Evolutionary conservation across 345 rosid genomes (phyloP), one percentile per base, ranked within the genome.

Genomic region (Atalantia buxifolia): DNA sequence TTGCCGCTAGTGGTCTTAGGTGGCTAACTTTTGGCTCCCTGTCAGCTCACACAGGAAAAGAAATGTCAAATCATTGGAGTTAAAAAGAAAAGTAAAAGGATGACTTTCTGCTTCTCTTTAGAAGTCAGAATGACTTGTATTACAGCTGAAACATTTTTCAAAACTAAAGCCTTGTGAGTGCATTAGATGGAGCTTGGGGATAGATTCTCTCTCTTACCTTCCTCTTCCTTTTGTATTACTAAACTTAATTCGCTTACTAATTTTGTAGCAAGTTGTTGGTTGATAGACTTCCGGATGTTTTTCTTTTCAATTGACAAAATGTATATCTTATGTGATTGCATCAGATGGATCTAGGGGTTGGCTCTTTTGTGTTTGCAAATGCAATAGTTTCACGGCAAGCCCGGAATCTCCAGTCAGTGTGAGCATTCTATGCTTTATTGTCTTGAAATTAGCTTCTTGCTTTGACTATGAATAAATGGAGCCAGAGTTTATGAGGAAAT

Each of bases 311-410:
- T 36, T 82, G 35, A 78, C 31, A 27, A 40, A 45, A 27, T 30
- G 10, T 40, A 70, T 40, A 9, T 28, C 55, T 71, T 65, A 14
- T 77, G 40, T 63, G 22, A 80, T 76, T 82, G 24, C 81, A 28
- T 85, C 85, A 94, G 98, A 94, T 94, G 99, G 98, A 94, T 88
- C 89, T 94, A 77, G 99, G 99, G 45, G 98, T 96, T 72, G 99
- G 98, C 72, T 94, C 97, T 77, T 96, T 96, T 89, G 90, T 92
- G 38, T 55, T 92, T 57, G 89, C 90, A 56, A 91, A 94, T 83
- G 84, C 99, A 76, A 79, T 94, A 75, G 93, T 90, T 75, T 95
- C 97, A 73, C 88, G 91, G 21, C 94, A 94, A 91, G 98, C 99
- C 50, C 88, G 95, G 24, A 77, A 86, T 50, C 55, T 88, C 79